Evolutionary conservation across 2,329 filamentous ascomycete genomes (phyloP), one percentile per base, ranked within the genome.

Genomic region (Trichoderma sp.): DNA sequence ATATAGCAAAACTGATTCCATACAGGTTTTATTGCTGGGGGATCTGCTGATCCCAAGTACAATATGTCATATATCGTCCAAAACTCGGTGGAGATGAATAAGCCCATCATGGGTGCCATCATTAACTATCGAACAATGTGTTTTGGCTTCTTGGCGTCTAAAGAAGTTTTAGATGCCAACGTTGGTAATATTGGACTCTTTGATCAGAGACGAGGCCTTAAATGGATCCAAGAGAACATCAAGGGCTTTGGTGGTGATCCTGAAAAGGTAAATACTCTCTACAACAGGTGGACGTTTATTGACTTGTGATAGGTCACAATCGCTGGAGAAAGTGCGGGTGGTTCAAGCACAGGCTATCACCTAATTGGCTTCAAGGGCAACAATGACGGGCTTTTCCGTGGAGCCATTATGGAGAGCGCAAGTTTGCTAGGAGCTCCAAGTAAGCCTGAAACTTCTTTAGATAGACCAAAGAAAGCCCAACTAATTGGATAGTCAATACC

Each of bases 181-280:
- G 65, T 67, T 53, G 29, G 65, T 18, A 67, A 67, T 53, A 45
- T 67, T 29, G 65, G 65, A 7, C 65, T 67, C 18, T 67, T 67
- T 53, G 65, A 67, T 7, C 65, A 67, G 18, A 29, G 65, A 53
- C 41, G n/a, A 1, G 65, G 65, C 29, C 65, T 67, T 8, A 67
- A 53, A 35, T 67, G 65, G 65, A 53, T 67, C 65, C 65, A 67
- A 53, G 65, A 67, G 11, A 67, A 67, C 21, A 67, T 67, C 9
- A n/a, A 24, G 27, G 21, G 41, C 41, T 67, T 67, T 53, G 65
- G 65, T 33, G 65, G 65, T 6, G 41, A 67, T 67, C 65, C 65
- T 24, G n/a, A 67, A 29, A 67, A 53, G n/a, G 65, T 67, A 53
- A 67, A 35, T 53, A 24, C 3, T 18, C 41, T 31, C 27, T 33